phyloP scores from a whole-genome alignment of 306 rosid genomes.

The Acacia confusa region DNA sequence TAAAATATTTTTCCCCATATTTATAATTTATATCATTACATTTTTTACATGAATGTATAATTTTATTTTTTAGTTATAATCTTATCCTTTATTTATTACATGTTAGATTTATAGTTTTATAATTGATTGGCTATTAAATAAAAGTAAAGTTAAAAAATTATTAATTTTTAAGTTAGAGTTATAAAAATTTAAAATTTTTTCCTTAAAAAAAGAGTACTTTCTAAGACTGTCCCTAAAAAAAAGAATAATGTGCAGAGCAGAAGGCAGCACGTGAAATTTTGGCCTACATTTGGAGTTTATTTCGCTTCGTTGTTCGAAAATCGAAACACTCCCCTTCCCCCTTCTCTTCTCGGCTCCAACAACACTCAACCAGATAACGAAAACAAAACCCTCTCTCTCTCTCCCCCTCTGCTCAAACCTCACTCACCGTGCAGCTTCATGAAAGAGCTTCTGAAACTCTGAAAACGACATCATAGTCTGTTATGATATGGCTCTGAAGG shows the following conservation, averaged over 20 bases:
- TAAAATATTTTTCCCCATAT: too few species aligned
- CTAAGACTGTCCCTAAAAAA: neutral
- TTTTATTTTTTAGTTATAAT: too few species aligned
- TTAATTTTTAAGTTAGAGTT: too few species aligned
- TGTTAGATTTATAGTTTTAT: too few species aligned
- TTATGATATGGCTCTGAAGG: constrained; percentile 58
- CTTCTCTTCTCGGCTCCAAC: neutral
- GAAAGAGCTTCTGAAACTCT: constrained; percentile 33
- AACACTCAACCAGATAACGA: neutral
- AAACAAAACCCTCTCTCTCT: constrained; percentile 32
- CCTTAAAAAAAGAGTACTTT: neutral
- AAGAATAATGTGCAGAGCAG: neutral
- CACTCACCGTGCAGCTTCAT: constrained; percentile 9
- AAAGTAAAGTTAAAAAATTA: too few species aligned
- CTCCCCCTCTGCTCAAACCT: neutral
- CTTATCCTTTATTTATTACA: too few species aligned
- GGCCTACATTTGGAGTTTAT: constrained; percentile 39
- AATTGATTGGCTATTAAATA: too few species aligned
- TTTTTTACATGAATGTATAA: too few species aligned
- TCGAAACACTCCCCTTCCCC: constrained; percentile 13
- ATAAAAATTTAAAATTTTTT: too few species aligned
- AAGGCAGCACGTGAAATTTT: neutral
- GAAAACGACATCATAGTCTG: constrained; percentile 44
- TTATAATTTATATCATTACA: too few species aligned
- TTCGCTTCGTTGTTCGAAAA: constrained; percentile 52